A percentile compares a stretch with the other conserved stretches of the same genome.
Conservation (phyloP, 164 flowering plant genomes). For the Kalanchoe fedtschenkoi region DNA sequence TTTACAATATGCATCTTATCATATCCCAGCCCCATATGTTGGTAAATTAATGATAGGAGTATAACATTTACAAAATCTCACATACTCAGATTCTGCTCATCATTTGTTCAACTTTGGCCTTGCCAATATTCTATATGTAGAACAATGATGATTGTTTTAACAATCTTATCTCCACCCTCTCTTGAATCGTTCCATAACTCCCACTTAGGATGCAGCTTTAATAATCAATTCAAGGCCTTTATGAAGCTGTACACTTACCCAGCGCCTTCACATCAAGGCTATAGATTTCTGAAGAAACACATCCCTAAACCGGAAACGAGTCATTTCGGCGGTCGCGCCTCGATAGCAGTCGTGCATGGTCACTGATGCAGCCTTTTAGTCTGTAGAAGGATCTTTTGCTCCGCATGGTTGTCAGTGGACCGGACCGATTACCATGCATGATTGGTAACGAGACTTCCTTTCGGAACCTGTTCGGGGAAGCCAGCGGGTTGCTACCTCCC, state of each 20-base stretch:
- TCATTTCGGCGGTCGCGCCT: conserved; percentile 29
- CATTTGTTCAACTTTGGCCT: neutral
- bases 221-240: neutral
- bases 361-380: conserved; percentile 76
- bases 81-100: no score
- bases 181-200: neutral
- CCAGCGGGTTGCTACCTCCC: conserved; percentile 44
- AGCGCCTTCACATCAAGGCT: neutral
- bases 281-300: neutral
- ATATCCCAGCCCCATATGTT: no score
- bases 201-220: neutral
- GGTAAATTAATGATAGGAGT: no score
- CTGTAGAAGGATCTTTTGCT: conserved; percentile 46
- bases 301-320: conserved; percentile 27
- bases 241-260: conserved; percentile 44
- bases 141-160: neutral
- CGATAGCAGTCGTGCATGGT: conserved; percentile 50
- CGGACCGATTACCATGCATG: conserved; percentile 64
- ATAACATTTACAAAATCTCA: no score
- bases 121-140: neutral
- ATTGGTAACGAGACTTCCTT: conserved; percentile 35
- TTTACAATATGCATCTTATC: no score
- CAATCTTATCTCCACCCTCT: no score
- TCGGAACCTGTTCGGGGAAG: conserved; percentile 38
- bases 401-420: conserved; percentile 64